Percentiles rank a stretch among this genome's conserved stretches.
phyloP scores from a whole-genome alignment of 768 basidiomycete genomes.

The Baorangia bicolor region DNA sequence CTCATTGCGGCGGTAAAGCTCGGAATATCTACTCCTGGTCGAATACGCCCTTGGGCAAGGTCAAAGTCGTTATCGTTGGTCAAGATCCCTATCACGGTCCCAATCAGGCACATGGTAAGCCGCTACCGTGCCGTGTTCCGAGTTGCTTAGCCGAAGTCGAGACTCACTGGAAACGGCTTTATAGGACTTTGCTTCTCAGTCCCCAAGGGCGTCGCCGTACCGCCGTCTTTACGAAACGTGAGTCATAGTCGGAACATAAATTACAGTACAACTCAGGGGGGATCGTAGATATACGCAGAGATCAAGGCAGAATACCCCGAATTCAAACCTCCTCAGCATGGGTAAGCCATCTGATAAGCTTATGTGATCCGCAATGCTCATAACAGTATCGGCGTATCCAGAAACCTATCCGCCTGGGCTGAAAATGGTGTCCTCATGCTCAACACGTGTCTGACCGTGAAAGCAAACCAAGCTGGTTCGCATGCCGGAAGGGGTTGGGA shows the following conservation, averaged over 20 bases:
- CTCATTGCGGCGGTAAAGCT: conserved; percentile 43
- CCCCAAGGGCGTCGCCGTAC: conserved; percentile 67
- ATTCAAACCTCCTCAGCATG: conserved; percentile 79
- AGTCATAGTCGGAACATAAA: conserved; percentile 23
- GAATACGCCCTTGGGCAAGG: conserved; percentile 77
- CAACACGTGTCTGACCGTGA: conserved; percentile 91
- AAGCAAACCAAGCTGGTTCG: conserved; percentile 70
- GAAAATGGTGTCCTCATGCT: conserved; percentile 85
- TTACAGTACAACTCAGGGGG: conserved; percentile 10
- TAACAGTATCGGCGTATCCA: conserved; percentile 29
- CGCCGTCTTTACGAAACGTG: conserved; percentile 84
- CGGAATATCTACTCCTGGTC: conserved; percentile 91
- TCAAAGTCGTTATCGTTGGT: conserved; percentile 86
- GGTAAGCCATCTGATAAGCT: conserved; percentile 50
- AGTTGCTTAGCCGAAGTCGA: conserved; percentile 3
- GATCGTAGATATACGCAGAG: conserved; percentile 78
- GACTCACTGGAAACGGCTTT: conserved; percentile 4
- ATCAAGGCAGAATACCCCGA: conserved; percentile 78
- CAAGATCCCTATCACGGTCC: conserved; percentile 86
- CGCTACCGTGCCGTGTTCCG: not conserved
- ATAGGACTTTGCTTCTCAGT: conserved; percentile 89
- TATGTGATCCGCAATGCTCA: conserved; percentile 3
- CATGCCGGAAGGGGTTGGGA: conserved; percentile 92
- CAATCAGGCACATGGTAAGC: conserved; percentile 81
- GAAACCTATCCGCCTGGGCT: conserved; percentile 81